Base-by-base conservation (phyloP, 2,329 filamentous ascomycete species). In the Fusarium palustre region DNA sequence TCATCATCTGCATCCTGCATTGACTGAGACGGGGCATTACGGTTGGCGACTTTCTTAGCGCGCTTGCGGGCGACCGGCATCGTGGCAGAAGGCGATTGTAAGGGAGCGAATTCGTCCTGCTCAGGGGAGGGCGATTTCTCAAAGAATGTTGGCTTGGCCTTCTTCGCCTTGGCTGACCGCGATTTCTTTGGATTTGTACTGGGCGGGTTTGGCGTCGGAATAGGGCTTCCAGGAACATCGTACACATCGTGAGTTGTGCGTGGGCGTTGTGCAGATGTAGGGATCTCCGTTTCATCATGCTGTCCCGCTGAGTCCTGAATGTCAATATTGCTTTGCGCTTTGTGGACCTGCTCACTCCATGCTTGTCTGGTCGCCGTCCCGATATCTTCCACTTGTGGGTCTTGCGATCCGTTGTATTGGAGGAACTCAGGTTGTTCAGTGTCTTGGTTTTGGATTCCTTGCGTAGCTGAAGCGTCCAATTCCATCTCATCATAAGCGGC, bases 71-170 rank as follows among this genome's bases (percentile, higher is more conserved):
- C 72, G 55, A 77, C 79, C 4, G 76, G 75, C 11, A 75, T 71
- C 57, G 70, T 64, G 20, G 76, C 75, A n/a, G 78, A 74, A 20
- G 78, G 78, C 7, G 78, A 80, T 7, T 79, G 75, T 48, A 79
- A 42, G 10, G 77, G 73, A 22, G 20, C 48, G 24, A n/a, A 16
- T 16, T 64, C 72, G 7, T 73, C 71, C 11, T 66, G 61, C 28
- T 72, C 64, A 20, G 22, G 59, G 16, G 69, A 65, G 12, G 74
- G 64, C 3, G 76, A 73, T 55, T 79, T 75, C 42, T 80, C 78
- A 66, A 82, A 83, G 57, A 79, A 84, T 20, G 82, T 83, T 12
- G 82, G 81, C 71, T 86, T 86, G 48, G 81, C 78, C 75, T 83
- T 86, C 76, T 83, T 85, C 43, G 79, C 78, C 56, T 79, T 76